phyloP scores from a whole-genome alignment of 2,329 filamentous ascomycete genomes.

The Diplodia mutila region DNA sequence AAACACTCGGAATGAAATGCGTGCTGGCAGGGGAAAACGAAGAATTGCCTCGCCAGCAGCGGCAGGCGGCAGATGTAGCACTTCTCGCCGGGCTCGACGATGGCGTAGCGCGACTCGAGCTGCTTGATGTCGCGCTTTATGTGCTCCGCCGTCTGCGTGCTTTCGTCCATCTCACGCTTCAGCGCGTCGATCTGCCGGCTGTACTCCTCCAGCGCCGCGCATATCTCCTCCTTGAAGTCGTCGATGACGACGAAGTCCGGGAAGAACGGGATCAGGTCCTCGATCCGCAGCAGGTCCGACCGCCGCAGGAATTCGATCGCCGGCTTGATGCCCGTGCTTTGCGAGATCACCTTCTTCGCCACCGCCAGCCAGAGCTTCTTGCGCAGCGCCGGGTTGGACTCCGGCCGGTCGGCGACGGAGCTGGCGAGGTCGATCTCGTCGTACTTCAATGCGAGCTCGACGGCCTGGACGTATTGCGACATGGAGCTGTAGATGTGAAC shows the following conservation, averaged over 20 bases:
- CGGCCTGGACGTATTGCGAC: conserved; percentile 90
- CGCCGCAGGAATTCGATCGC: conserved; percentile 92
- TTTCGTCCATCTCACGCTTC: conserved; percentile 95
- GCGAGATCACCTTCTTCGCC: conserved; percentile 88
- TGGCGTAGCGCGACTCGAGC: conserved; percentile 87
- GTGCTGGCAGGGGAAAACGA: conserved; percentile 98
- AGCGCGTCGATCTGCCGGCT: conserved; percentile 85
- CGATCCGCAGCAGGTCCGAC: conserved; percentile 89
- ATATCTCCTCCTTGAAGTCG: conserved; percentile 99
- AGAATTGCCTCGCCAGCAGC: conserved; percentile 88
- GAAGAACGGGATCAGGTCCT: conserved; percentile 97
- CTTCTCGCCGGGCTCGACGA: conserved; percentile 93
- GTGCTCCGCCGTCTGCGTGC: conserved; percentile 81
- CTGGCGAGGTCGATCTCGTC: conserved; percentile 87
- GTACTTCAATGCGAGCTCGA: conserved; percentile 88
- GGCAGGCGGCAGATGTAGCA: conserved; percentile 89
- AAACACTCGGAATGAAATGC: conserved; percentile 96
- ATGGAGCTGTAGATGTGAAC: conserved; percentile 98
- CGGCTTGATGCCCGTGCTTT: conserved; percentile 78
- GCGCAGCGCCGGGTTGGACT: conserved; percentile 70
- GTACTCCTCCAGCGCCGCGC: conserved; percentile 89
- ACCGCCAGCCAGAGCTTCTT: conserved; percentile 97
- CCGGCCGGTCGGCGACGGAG: conserved; percentile 68
- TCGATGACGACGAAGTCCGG: conserved; percentile 98
- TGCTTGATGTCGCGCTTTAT: conserved; percentile 88